A percentile compares a stretch with the other conserved stretches of the same genome.
phyloP scores from a whole-genome alignment of 768 basidiomycete species.

The Boletales sp. region DNA sequence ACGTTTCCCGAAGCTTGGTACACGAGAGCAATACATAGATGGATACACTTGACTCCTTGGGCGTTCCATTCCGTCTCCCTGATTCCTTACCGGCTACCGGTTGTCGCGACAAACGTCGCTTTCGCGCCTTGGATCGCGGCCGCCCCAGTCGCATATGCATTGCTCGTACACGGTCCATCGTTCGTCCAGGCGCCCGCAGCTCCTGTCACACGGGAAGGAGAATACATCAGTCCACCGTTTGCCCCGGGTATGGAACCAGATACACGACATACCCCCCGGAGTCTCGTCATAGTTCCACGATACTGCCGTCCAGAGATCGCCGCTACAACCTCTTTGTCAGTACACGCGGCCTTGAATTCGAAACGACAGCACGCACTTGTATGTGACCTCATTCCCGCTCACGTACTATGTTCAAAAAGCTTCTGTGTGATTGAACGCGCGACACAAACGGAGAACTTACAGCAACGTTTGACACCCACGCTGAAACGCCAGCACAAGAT shows the following conservation, averaged over 20 bases:
- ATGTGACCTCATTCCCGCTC: constrained; percentile 43
- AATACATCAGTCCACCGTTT: too few species aligned
- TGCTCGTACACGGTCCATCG: constrained; percentile 6
- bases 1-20: too few species aligned
- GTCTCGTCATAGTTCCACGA: constrained; percentile 46
- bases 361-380: constrained; percentile 31
- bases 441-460: constrained; percentile 26
- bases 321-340: constrained; percentile 26
- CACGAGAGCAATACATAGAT: too few species aligned
- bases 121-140: too few species aligned
- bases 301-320: constrained; percentile 47
- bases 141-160: background rate
- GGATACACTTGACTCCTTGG: too few species aligned
- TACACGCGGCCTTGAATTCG: background rate
- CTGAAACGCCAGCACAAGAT: constrained; percentile 40
- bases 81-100: too few species aligned
- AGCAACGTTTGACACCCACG: constrained; percentile 40
- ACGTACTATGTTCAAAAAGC: constrained; percentile 33
- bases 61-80: too few species aligned
- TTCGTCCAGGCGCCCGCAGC: constrained; percentile 16
- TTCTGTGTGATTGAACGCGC: background rate
- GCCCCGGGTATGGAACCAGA: background rate
- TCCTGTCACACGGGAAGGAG: constrained; percentile 1
- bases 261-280: constrained; percentile 27
- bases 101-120: too few species aligned